Evolutionary conservation across 169 alveolate species (phyloP), one percentile per base, ranked within the genome.

Genomic region (Cryptosporidium andersoni): DNA sequence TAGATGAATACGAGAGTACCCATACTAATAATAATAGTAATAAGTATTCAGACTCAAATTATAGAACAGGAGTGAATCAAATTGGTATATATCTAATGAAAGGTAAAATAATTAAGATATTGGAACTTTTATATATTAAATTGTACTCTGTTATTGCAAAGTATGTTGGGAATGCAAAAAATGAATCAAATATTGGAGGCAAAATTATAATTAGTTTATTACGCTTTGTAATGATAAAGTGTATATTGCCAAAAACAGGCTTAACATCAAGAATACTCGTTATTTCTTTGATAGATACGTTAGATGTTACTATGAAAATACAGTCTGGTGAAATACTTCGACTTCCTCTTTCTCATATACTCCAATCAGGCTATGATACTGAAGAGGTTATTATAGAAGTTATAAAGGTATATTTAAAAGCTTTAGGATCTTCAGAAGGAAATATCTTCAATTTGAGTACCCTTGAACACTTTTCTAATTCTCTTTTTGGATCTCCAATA

Each of bases 281-380:
- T 16, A 74, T 74, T 45, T 25, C 67, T 14, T 74, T 74, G 58
- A 51, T 74, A 25, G 85, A 74, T 74, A 74, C 85, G 7, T n/a
- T 74, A 8, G 85, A 74, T 36, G 40, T 42, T 74, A 51, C 51
- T 51, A 7, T 25, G 34, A 51, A 1, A 16, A 60, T 2, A 9
- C 25, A 34, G 6, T 43, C 66, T 14, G 42, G 7, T 11, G 37
- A 55, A 12, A 36, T 39, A 36, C 14, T 52, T 12, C 43, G 48
- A 8, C 12, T 74, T 9, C 85, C 85, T 45, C 9, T 48, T 6
- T 74, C 16, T 43, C 9, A 43, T 6, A 8, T 74, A 7, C 7
- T 74, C 34, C n/a, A 56, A 37, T 4, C 39, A 43, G 55, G 85
- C 40, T 60, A 45, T 45, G 39, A 74, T 14, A 34, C 67, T 56